These are phyloP conservation scores for Discostella stelligera DNA, from an alignment of 352 stramenopile genomes.

Conservation along the genomic window DNA sequence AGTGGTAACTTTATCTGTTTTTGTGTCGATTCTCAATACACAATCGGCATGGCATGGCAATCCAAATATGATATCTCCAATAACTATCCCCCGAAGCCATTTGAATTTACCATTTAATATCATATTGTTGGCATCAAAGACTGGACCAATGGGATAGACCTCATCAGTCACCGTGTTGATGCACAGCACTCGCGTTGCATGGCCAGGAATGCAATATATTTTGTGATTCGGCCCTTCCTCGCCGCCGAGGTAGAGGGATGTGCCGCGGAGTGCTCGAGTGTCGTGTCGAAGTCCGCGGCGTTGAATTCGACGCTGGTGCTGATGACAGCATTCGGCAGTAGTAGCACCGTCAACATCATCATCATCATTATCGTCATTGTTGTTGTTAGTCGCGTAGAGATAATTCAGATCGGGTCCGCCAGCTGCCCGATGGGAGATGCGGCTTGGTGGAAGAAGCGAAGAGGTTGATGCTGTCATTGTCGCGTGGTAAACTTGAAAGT, in stretches of 20 bases:
- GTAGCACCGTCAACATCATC: neutral
- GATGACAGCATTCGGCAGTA: neutral
- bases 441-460: slow-evolving; percentile 10
- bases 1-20: slow-evolving; percentile 38
- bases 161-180: slow-evolving; percentile 62
- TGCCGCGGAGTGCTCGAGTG: slow-evolving; percentile 22
- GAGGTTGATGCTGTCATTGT: neutral
- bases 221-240: slow-evolving; percentile 68
- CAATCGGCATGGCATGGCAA: slow-evolving; percentile 69
- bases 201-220: slow-evolving; percentile 81
- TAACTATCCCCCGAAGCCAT: slow-evolving; percentile 70
- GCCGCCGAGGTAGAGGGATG: slow-evolving; percentile 72
- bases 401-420: slow-evolving; percentile 47
- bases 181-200: slow-evolving; percentile 51
- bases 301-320: slow-evolving; percentile 3
- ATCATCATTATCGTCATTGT: slow-evolving; percentile 10
- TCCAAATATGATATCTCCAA: slow-evolving; percentile 69
- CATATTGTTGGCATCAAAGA: slow-evolving; percentile 39
- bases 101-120: slow-evolving; percentile 62
- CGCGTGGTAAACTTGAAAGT: too few species aligned
- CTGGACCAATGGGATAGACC: slow-evolving; percentile 56
- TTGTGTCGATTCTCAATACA: slow-evolving; percentile 66
- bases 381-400: slow-evolving; percentile 33
- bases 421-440: slow-evolving; percentile 33
- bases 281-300: slow-evolving; percentile 22